Base-by-base conservation (phyloP, 148 eudicot species). In the Diospyros kaki region DNA sequence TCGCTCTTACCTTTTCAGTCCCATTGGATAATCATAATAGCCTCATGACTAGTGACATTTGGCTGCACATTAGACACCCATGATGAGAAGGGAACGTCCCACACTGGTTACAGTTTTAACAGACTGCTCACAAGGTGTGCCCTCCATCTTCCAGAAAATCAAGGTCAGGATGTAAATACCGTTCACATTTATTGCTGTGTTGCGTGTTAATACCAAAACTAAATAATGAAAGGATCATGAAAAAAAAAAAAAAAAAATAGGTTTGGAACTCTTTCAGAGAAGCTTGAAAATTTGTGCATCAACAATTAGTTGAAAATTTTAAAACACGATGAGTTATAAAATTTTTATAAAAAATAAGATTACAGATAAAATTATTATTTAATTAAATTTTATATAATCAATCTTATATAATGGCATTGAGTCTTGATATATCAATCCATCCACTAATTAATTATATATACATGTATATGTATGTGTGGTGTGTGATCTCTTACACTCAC, bases 1-100 rank as follows among this genome's bases (percentile, higher is more conserved):
- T 73, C 71, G 8, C 56, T 28, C 28, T 28, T 28, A 28, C 52
- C 64, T 15, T 66, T 74, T 74, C n/a, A 65, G 70, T 52, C 77
- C 58, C 50, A 64, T n/a, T 65, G 61, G 59, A 73, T 69, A 64
- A 73, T 63, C 60, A 52, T 73, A 63, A 5, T 28, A 28, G 28
- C 76, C 76, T 46, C 17, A 28, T 73, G 40, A 46, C 46, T 9
- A 62, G 39, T 59, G 10, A 11, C 65, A 73, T 50, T 28, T 28
- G 12, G 40, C 75, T 58, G 52, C 67, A 73, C 40, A 43, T 44
- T 44, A 59, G 52, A 73, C 66, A 60, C 66, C 60, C 46, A 73
- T 48, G 53, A 67, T 48, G 61, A 58, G 61, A 58, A 14, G 18
- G 28, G 61, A 2, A 14, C n/a, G 55, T 17, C 5, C 51, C 39